Conservation (phyloP, 2,329 filamentous ascomycete species). For the Hortaea sp. region DNA sequence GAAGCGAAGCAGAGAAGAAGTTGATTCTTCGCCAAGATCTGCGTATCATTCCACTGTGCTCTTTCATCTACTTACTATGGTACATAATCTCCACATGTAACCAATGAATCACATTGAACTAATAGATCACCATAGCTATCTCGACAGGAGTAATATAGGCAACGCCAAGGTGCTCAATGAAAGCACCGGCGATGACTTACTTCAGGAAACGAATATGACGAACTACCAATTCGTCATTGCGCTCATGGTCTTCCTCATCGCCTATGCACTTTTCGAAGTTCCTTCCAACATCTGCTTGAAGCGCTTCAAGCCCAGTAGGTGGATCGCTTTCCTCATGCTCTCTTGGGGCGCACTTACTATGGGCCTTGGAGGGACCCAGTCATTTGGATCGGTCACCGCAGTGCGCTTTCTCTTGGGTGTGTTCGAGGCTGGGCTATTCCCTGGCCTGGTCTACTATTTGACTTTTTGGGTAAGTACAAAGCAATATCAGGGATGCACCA, state of each 20-base stretch:
- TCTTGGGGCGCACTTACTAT: conserved; percentile 23
- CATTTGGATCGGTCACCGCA: conserved; percentile 34
- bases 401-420: conserved; percentile 34
- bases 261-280: conserved; percentile 37
- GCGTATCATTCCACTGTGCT: conserved; percentile 10
- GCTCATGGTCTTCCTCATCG: conserved; percentile 47
- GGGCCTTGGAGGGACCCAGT: conserved; percentile 36
- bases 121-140: neutral
- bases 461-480: neutral
- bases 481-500: too few relatives aligned
- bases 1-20: neutral
- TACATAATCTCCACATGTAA: neutral
- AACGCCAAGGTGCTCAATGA: conserved; percentile 14
- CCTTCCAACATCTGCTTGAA: conserved; percentile 33
- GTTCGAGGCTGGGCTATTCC: conserved; percentile 49
- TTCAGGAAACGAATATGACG: conserved; percentile 52
- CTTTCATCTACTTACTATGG: neutral
- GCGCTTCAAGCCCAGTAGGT: conserved; percentile 31
- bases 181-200: conserved; percentile 50
- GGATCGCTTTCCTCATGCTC: conserved; percentile 23
- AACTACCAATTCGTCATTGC: conserved; percentile 47
- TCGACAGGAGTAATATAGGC: neutral
- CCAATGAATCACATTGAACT: too few relatives aligned
- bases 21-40: neutral
- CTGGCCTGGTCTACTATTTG: conserved; percentile 29